Percentiles rank a stretch among this genome's conserved stretches.
Conservation (phyloP, 176 grass and related monocot species). For the Dendrocalamus sinicus region DNA sequence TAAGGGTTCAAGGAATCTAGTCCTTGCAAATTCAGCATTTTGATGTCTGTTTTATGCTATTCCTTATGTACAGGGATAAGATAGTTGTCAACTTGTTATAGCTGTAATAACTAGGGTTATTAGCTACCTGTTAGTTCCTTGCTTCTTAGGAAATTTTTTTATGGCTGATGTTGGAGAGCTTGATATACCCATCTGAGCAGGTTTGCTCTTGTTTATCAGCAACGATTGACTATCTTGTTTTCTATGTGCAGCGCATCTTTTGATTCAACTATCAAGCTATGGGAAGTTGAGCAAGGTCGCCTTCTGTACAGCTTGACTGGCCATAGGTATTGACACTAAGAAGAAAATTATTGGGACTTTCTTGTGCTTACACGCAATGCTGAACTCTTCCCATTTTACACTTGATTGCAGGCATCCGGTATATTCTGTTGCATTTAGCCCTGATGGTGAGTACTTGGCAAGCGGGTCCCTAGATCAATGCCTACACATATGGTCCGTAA, state of each 20-base stretch:
- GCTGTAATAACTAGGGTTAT: background rate
- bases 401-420: slow-evolving; percentile 74
- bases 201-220: background rate
- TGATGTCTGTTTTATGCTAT: background rate
- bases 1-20: background rate
- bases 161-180: background rate
- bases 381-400: slow-evolving; percentile 13
- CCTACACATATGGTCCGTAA: slow-evolving; percentile 96
- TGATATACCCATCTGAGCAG: background rate
- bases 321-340: slow-evolving; percentile 63
- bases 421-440: slow-evolving; percentile 95
- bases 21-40: slow-evolving; percentile 3
- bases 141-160: background rate
- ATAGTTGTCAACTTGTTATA: background rate
- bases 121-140: slow-evolving; percentile 25
- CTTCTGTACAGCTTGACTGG: slow-evolving; percentile 89
- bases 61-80: background rate
- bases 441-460: slow-evolving; percentile 86
- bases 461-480: slow-evolving; percentile 96
- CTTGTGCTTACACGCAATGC: slow-evolving; percentile 14
- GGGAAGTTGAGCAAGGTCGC: slow-evolving; percentile 81
- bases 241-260: slow-evolving; percentile 72
- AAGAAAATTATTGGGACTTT: background rate
- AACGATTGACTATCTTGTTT: slow-evolving; percentile 30
- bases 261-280: slow-evolving; percentile 96